Evolutionary conservation across 768 basidiomycete genomes (phyloP).

Genomic region (Suillus subaureus): DNA sequence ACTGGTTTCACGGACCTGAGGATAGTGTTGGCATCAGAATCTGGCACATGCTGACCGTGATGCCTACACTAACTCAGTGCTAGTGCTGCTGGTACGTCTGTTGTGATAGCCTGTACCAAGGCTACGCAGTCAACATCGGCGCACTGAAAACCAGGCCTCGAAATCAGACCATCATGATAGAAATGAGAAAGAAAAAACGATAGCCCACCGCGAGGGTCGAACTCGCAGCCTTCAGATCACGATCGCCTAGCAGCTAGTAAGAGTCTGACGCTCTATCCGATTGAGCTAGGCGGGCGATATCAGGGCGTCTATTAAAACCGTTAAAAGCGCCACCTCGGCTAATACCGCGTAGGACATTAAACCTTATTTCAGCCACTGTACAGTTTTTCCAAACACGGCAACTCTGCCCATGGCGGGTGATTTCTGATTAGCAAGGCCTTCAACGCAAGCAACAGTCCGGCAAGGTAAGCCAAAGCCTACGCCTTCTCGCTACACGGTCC

Average conservation of each 20-base stretch:
- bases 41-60: neutral
- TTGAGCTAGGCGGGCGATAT: constrained; percentile 49
- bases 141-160: too few species aligned
- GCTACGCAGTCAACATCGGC: too few species aligned
- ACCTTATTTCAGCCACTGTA: constrained; percentile 19
- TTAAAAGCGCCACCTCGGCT: neutral
- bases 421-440: constrained; percentile 4
- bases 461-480: constrained; percentile 23
- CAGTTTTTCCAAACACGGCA: constrained; percentile 15
- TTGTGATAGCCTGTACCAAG: neutral
- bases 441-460: constrained; percentile 17
- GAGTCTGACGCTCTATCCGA: constrained; percentile 59
- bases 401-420: neutral
- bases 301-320: neutral
- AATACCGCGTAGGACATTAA: neutral
- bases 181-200: constrained; percentile 19
- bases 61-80: neutral
- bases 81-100: neutral
- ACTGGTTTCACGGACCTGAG: neutral
- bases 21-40: neutral
- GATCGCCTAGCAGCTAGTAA: constrained; percentile 28
- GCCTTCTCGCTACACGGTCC: neutral
- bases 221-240: constrained; percentile 84
- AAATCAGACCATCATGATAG: neutral
- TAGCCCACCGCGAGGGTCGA: constrained; percentile 86